Evolutionary conservation across 441 rosid genomes (phyloP).

Genomic region (Syzygium malaccense): DNA sequence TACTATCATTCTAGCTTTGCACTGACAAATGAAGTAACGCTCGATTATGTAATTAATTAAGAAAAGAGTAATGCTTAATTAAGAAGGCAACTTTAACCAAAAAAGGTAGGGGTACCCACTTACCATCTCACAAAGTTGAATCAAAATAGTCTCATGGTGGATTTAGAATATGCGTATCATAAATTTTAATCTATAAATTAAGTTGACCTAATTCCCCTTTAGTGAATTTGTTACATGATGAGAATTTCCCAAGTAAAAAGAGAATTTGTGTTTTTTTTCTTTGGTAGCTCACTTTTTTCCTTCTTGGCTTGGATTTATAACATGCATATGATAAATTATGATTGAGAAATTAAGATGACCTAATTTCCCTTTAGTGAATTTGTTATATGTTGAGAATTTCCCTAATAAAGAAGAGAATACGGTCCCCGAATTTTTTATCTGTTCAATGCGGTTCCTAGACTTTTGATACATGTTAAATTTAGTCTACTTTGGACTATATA

Average conservation of each 20-base stretch:
- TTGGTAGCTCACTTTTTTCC: too few relatives aligned
- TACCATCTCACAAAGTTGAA: background rate
- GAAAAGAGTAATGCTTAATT: background rate
- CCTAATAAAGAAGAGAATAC: too few relatives aligned
- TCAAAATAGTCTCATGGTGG: background rate
- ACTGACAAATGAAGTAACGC: background rate
- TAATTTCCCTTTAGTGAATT: background rate
- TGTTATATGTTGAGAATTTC: too few relatives aligned
- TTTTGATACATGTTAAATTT: too few relatives aligned
- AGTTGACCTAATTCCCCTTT: background rate
- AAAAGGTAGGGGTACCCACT: background rate
- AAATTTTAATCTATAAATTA: too few relatives aligned
- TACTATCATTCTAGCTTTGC: background rate
- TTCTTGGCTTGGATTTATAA: background rate
- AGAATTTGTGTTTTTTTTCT: too few relatives aligned
- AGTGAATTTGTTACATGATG: too few relatives aligned
- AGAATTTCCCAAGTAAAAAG: too few relatives aligned
- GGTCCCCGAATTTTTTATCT: too few relatives aligned
- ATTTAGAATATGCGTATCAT: background rate
- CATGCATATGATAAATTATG: fast-evolving
- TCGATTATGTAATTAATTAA: background rate
- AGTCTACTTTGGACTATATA: too few relatives aligned
- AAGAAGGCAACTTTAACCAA: background rate
- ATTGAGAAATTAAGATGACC: background rate
- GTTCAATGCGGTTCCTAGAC: too few relatives aligned